These are phyloP conservation scores for Monosporascus sp. DNA, from an alignment of 2,329 filamentous ascomycete species.

Conservation along the genomic window DNA sequence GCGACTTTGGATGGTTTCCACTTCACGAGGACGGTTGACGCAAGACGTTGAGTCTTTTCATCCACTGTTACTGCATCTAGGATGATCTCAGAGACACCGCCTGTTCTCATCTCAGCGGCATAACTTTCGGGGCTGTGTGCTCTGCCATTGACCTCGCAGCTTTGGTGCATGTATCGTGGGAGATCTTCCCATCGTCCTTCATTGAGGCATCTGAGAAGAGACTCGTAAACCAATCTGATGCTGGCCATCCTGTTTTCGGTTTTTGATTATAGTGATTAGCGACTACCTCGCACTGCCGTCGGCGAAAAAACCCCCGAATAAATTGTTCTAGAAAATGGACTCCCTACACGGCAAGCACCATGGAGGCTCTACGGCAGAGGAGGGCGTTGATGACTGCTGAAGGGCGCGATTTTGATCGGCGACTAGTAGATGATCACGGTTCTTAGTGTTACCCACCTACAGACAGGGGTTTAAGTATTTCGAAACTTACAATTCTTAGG, in stretches of 20 bases:
- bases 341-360: too few relatives aligned
- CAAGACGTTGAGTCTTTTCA: slow-evolving; percentile 9
- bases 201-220: slow-evolving; percentile 15
- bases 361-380: too few relatives aligned
- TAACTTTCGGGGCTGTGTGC: slow-evolving; percentile 8
- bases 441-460: too few relatives aligned
- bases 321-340: too few relatives aligned
- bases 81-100: slow-evolving; percentile 8
- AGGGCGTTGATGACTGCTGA: too few relatives aligned
- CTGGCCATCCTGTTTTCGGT: slow-evolving; percentile 9
- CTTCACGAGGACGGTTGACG: slow-evolving; percentile 6
- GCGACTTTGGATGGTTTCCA: not conserved
- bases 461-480: too few relatives aligned
- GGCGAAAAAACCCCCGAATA: too few relatives aligned
- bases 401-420: too few relatives aligned
- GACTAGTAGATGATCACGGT: too few relatives aligned
- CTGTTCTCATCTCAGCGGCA: slow-evolving; percentile 5
- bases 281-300: too few relatives aligned
- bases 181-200: slow-evolving; percentile 14
- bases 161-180: slow-evolving; percentile 9
- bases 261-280: too few relatives aligned
- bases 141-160: slow-evolving; percentile 10
- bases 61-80: slow-evolving; percentile 17
- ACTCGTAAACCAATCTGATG: slow-evolving; percentile 11
- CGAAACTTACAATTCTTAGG: too few relatives aligned